Evolutionary conservation across 139 green algal species (phyloP).

Genomic region (Chlamydomonas incerta): DNA sequence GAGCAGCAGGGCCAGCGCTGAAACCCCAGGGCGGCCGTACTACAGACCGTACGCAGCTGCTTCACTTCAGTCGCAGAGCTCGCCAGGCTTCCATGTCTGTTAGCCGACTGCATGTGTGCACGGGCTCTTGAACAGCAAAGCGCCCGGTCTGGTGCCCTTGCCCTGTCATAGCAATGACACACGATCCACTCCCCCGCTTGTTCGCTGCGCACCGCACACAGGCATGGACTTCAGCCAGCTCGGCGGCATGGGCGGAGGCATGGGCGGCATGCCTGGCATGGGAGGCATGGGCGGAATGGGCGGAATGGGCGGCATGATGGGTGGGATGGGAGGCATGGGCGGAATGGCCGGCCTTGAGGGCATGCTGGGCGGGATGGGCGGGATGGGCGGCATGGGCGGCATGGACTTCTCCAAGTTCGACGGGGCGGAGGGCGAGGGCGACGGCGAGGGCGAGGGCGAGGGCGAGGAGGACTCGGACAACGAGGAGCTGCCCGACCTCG

Average conservation of each 20-base stretch:
- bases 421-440: background rate
- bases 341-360: constrained; percentile 45
- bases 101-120: too few species aligned
- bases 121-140: too few species aligned
- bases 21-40: too few species aligned
- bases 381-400: constrained; percentile 34
- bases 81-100: too few species aligned
- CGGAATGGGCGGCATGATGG: constrained; percentile 44
- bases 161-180: too few species aligned
- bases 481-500: constrained; percentile 55
- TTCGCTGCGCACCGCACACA: background rate
- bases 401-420: constrained; percentile 21
- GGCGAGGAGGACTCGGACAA: constrained; percentile 59
- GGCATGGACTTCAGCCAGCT: constrained; percentile 55
- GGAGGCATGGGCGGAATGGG: constrained; percentile 37
- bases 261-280: constrained; percentile 51
- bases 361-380: constrained; percentile 35
- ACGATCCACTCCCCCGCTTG: too few species aligned
- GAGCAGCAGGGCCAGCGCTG: too few species aligned
- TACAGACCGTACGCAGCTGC: too few species aligned
- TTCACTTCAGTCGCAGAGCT: too few species aligned
- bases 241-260: constrained; percentile 50
- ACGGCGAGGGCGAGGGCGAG: constrained; percentile 29
- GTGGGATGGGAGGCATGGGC: constrained; percentile 34
- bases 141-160: too few species aligned